Conservation (phyloP, 805 yeast genomes). For the Ogataea trehalophila region DNA sequence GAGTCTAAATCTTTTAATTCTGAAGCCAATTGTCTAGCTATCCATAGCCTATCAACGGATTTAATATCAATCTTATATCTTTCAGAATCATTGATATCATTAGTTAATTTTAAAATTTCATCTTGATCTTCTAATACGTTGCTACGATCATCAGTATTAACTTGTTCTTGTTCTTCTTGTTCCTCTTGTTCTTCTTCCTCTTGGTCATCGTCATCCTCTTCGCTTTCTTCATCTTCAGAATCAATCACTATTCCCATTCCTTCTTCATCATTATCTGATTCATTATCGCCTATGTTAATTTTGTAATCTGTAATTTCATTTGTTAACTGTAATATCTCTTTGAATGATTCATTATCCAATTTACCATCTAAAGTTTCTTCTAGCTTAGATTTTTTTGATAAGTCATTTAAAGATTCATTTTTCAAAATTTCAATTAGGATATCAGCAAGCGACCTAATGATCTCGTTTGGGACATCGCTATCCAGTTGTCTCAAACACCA, state of each 20-base stretch:
- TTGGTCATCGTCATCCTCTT: constrained; percentile 28
- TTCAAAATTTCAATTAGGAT: constrained; percentile 52
- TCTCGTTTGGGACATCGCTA: constrained; percentile 71
- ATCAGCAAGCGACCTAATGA: constrained; percentile 69
- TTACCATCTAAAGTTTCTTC: constrained; percentile 43
- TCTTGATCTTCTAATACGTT: constrained; percentile 27
- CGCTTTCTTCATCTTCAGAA: constrained; percentile 38
- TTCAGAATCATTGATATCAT: constrained; percentile 8
- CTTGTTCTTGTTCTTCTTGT: constrained; percentile 33
- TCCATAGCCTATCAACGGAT: constrained; percentile 39
- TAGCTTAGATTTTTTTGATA: constrained; percentile 43
- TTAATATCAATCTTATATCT: constrained; percentile 12
- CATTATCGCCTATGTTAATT: constrained; percentile 11
- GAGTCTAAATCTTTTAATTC: constrained; percentile 34
- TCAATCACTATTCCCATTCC: constrained; percentile 32
- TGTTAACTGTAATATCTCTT: constrained; percentile 40
- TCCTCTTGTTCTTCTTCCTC: constrained; percentile 15
- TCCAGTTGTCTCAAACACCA: constrained; percentile 56
- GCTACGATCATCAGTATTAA: constrained; percentile 27
- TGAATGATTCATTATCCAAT: constrained; percentile 40
- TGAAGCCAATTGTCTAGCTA: constrained; percentile 45
- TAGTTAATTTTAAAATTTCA: constrained; percentile 12
- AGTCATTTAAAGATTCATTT: constrained; percentile 38
- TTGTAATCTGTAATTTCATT: constrained; percentile 49
- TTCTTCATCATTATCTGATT: constrained; percentile 27